phyloP scores from a whole-genome alignment of 495 filamentous ascomycete genomes.

The Aspergillus coremiiformis region DNA sequence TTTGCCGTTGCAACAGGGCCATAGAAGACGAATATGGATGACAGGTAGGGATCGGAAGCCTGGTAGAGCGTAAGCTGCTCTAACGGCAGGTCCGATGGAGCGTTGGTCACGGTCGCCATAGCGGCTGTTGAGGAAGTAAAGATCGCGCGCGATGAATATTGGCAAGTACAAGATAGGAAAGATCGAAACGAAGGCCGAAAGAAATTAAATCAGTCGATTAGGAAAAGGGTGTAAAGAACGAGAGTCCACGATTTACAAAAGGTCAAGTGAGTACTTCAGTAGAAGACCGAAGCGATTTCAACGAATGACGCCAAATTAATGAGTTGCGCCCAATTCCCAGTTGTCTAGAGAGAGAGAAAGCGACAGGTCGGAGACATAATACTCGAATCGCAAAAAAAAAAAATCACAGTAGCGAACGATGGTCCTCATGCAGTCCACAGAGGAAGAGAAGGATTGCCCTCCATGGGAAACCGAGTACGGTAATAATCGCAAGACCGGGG shows the following conservation, averaged over 20 bases:
- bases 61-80: slow-evolving; percentile 75
- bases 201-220: neutral
- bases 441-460: slow-evolving; percentile 16
- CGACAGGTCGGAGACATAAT: slow-evolving; percentile 11
- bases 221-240: slow-evolving; percentile 5
- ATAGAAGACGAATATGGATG: slow-evolving; percentile 76
- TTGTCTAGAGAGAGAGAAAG: slow-evolving; percentile 3
- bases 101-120: slow-evolving; percentile 31
- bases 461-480: slow-evolving; percentile 11
- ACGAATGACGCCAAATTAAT: slow-evolving; percentile 6
- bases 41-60: slow-evolving; percentile 67
- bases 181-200: neutral
- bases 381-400: slow-evolving; percentile 6
- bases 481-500: slow-evolving; percentile 3
- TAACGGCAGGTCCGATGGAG: slow-evolving; percentile 52
- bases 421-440: slow-evolving; percentile 13
- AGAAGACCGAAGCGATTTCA: slow-evolving; percentile 1
- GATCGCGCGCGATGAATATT: slow-evolving; percentile 6
- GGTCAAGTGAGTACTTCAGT: neutral
- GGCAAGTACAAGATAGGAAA: neutral
- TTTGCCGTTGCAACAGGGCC: slow-evolving; percentile 77
- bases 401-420: slow-evolving; percentile 8
- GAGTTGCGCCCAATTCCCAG: slow-evolving; percentile 5
- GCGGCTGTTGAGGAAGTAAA: slow-evolving; percentile 14
- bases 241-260: neutral